Conservation (phyloP, 179 eudicot genomes). For the Corrigiola litoralis region DNA sequence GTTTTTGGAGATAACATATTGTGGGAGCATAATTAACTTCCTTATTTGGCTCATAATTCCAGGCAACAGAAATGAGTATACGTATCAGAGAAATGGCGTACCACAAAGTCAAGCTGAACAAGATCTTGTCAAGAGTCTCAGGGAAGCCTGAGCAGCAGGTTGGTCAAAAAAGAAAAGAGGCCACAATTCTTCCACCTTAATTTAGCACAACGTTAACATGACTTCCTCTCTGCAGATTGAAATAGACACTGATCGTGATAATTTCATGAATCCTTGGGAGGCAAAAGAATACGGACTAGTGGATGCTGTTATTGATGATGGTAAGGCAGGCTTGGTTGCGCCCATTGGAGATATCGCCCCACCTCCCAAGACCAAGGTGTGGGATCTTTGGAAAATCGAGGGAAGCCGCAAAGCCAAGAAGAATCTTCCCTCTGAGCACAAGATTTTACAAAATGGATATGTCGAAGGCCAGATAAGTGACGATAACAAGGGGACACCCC, state of each 20-base stretch:
- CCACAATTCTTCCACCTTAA: neutral
- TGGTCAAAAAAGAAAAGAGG: neutral
- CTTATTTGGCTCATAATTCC: slow-evolving; percentile 8
- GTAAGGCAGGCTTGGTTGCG: slow-evolving; percentile 90
- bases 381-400: slow-evolving; percentile 66
- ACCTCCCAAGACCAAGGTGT: slow-evolving; percentile 73
- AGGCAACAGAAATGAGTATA: slow-evolving; percentile 74
- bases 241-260: slow-evolving; percentile 63
- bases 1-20: neutral
- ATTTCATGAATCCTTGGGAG: slow-evolving; percentile 89
- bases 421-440: slow-evolving; percentile 78
- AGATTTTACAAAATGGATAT: slow-evolving; percentile 33
- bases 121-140: slow-evolving; percentile 75
- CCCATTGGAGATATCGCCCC: slow-evolving; percentile 60
- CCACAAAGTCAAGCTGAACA: slow-evolving; percentile 71
- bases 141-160: slow-evolving; percentile 88
- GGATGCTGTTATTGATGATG: slow-evolving; percentile 84
- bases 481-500: slow-evolving; percentile 24
- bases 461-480: slow-evolving; percentile 27
- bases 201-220: neutral
- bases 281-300: slow-evolving; percentile 87
- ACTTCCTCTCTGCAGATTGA: slow-evolving; percentile 48
- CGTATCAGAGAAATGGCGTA: slow-evolving; percentile 70
- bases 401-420: slow-evolving; percentile 49
- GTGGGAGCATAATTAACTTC: neutral